A percentile compares a stretch with the other conserved stretches of the same genome.
phyloP scores from a whole-genome alignment of 768 basidiomycete species.

The Xerocomellus dryophilus region DNA sequence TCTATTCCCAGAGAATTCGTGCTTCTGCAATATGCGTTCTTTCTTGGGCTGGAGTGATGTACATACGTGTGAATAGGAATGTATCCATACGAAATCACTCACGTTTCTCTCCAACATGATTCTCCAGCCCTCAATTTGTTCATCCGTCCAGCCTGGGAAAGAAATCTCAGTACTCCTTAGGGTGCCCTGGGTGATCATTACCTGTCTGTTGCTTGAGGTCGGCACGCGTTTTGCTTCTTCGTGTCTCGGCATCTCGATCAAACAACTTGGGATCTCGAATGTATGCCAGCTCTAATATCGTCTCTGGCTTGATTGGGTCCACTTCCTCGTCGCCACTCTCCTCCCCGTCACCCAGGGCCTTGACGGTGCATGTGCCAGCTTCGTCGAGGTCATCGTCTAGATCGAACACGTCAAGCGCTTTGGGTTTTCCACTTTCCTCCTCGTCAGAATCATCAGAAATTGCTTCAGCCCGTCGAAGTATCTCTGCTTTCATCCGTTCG shows the following conservation, averaged over 20 bases:
- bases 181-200: constrained; percentile 21
- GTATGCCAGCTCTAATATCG: constrained; percentile 74
- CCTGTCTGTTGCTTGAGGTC: constrained; percentile 71
- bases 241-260: constrained; percentile 68
- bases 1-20: constrained; percentile 72
- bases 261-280: constrained; percentile 72
- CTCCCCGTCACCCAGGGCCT: constrained; percentile 58
- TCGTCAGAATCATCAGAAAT: constrained; percentile 64
- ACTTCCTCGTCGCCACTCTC: constrained; percentile 40
- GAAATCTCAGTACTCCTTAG: neutral
- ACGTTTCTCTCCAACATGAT: constrained; percentile 90
- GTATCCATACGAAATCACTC: constrained; percentile 30
- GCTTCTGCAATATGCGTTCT: constrained; percentile 68
- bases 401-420: constrained; percentile 30
- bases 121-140: constrained; percentile 90
- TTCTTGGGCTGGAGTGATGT: constrained; percentile 57
- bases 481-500: constrained; percentile 81
- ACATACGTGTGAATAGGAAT: constrained; percentile 7
- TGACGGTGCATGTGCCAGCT: constrained; percentile 40
- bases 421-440: constrained; percentile 40
- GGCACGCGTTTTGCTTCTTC: constrained; percentile 62
- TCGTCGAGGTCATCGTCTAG: constrained; percentile 57
- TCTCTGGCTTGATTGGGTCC: constrained; percentile 45
- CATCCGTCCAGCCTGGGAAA: constrained; percentile 64
- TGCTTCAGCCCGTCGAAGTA: constrained; percentile 71